Percentiles rank a stretch among this genome's conserved stretches.
Conservation (phyloP, 345 rosid genomes). For the Arabidopsis suecica region DNA sequence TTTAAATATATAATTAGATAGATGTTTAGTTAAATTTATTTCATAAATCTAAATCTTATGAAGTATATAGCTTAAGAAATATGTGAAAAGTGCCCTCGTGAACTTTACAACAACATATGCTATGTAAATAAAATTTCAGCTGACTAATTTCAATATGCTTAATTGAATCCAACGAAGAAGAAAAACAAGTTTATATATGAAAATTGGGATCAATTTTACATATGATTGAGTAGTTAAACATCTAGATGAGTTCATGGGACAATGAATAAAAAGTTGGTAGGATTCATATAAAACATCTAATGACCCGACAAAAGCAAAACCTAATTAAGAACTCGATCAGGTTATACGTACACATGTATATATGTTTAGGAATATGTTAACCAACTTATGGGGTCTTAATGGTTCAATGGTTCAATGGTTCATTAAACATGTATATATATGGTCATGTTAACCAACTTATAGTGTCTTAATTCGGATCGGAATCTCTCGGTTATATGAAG, state of each 20-base stretch:
- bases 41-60: background rate
- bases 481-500: background rate
- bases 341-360: background rate
- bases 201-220: background rate
- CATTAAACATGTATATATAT: background rate
- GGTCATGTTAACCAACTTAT: background rate
- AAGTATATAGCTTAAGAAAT: background rate
- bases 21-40: background rate
- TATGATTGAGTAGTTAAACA: background rate
- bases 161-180: background rate
- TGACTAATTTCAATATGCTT: background rate
- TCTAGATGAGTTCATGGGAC: background rate
- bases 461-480: background rate
- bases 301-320: constrained; percentile 8
- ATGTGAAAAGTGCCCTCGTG: background rate
- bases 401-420: background rate
- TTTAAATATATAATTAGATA: constrained; percentile 7
- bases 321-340: constrained; percentile 9
- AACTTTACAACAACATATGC: constrained; percentile 2
- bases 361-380: background rate
- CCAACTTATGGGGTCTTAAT: background rate
- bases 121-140: background rate
- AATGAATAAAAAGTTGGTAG: background rate
- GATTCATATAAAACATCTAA: constrained; percentile 12
- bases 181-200: background rate